Evolutionary conservation across 176 grass and related monocot species (phyloP), one percentile per base, ranked within the genome.

Genomic region (Avena insularis): DNA sequence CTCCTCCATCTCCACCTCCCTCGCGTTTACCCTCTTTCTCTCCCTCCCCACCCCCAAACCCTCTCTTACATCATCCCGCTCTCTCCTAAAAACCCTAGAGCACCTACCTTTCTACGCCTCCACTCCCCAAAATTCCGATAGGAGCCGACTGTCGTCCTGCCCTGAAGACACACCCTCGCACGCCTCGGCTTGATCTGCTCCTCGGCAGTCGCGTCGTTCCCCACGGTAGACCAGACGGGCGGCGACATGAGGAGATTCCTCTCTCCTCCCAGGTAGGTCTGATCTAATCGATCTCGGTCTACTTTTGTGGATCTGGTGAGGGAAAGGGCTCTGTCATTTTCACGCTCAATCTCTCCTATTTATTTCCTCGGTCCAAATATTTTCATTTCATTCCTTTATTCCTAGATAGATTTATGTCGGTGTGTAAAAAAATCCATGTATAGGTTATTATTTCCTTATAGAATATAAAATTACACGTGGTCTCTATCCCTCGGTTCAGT

Each of bases 331-430:
- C 47, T 17, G 16, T 71, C 40, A 58, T 79, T 86, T 85, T 58
- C 64, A 33, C 6, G 20, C 36, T 38, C 38, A 81, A 70, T 80
- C 38, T 60, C 38, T 35, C 19, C 20, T 46, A 79, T 75, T 89
- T 79, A 51, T 87, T 75, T 89, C 51, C 50, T 21, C 77, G 36
- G 40, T 59, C 80, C 67, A 61, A 79, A 83, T 93, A 58, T 66
- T 79, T 72, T 66, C 61, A 61, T 19, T 35, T 35, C 33, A 35
- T 35, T 35, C 33, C 33, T 35, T 35, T 35, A 35, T 35, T 35
- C 33, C 33, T 35, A 35, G 33, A 35, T 35, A 35, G 33, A 35
- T 35, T 35, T 35, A 35, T 35, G 33, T 35, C 33, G 33, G 2
- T 35, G 33, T 35, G 33, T 35, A 35, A 35, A 35, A 35, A 35